Evolutionary conservation across 1,284 basidiomycete species (phyloP).

Genomic region (Microbotryum scabiosae): DNA sequence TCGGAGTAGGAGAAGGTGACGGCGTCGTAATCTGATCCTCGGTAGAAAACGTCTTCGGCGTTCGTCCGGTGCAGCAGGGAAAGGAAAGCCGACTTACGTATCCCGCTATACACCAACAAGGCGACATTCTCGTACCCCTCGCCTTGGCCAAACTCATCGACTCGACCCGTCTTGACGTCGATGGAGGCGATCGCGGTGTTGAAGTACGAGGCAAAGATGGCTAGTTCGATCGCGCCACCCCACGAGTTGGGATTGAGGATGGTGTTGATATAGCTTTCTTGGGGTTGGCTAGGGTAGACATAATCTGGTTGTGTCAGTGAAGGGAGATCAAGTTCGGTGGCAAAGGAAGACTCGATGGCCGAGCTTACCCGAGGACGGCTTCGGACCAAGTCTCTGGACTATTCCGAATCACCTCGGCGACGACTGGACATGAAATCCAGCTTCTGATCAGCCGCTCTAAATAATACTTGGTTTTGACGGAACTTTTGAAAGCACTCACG

Average conservation of each 20-base stretch:
- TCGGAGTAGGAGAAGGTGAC: conserved; percentile 66
- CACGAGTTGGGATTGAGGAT: conserved; percentile 72
- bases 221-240: conserved; percentile 73
- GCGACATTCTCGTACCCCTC: conserved; percentile 43
- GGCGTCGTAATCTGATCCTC: conserved; percentile 58
- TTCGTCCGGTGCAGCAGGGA: background rate
- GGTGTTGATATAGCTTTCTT: conserved; percentile 65
- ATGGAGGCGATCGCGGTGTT: conserved; percentile 76
- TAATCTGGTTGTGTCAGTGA: background rate
- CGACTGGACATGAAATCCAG: no score
- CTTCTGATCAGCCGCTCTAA: no score
- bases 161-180: conserved; percentile 83
- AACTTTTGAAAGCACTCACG: no score
- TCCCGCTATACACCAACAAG: conserved; percentile 79
- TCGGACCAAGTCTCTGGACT: conserved; percentile 68
- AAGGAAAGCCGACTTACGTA: conserved; percentile 46
- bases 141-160: conserved; percentile 67
- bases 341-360: background rate
- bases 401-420: conserved; percentile 64
- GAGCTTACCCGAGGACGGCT: conserved; percentile 66
- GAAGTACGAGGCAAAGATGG: conserved; percentile 71
- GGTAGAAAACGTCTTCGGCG: background rate
- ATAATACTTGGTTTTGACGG: no score
- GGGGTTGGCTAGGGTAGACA: conserved; percentile 37
- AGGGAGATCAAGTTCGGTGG: background rate